Evolutionary conservation across 495 filamentous ascomycete genomes (phyloP), one percentile per base, ranked within the genome.

Genomic region (Rostrohypoxylon terebratum): DNA sequence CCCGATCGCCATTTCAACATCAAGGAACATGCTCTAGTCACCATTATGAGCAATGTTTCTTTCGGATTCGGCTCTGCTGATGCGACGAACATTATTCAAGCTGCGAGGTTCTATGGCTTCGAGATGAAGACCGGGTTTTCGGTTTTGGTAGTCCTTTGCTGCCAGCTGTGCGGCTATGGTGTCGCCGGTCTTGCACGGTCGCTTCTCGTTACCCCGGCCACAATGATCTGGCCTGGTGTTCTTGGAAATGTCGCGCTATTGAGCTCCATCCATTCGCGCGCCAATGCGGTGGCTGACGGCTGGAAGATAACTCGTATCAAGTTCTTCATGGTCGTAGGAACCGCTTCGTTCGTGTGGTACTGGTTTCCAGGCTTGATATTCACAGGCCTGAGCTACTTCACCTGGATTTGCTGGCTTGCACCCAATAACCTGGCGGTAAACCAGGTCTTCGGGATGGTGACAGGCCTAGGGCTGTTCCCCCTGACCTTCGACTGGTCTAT

Each of bases 51-150:
- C 55, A 75, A 75, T 50, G 72, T 78, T 18, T 77, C 71, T 8
- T 75, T 76, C 58, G 75, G 75, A 6, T 77, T 81, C 53, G 76
- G 77, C 23, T 81, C 76, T 14, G 82, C 83, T 4, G 82, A 83
- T 23, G 66, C 83, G 7, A 85, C 83, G 6, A 85, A 81, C 60
- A 79, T 85, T 25, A 80, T 85, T 59, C 83, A 85, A 65, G 81
- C 82, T 5, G 72, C 81, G 2, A 81, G 74, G 58, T 83, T 84
- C 64, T 78, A 80, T 21, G 83, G 83, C 59, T 82, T 83, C 31
- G 77, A 81, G 45, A 80, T 81, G 18, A 75, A 78, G 36, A 77
- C 82, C 20, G 80, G 81, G 5, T 84, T 83, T 66, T 81, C 79
- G 5, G 73, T 85, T n/a, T 31, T 75, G 70, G 73, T 73, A 1